Conservation (phyloP, 2,329 filamentous ascomycete species). For the Neofusicoccum parvum region DNA sequence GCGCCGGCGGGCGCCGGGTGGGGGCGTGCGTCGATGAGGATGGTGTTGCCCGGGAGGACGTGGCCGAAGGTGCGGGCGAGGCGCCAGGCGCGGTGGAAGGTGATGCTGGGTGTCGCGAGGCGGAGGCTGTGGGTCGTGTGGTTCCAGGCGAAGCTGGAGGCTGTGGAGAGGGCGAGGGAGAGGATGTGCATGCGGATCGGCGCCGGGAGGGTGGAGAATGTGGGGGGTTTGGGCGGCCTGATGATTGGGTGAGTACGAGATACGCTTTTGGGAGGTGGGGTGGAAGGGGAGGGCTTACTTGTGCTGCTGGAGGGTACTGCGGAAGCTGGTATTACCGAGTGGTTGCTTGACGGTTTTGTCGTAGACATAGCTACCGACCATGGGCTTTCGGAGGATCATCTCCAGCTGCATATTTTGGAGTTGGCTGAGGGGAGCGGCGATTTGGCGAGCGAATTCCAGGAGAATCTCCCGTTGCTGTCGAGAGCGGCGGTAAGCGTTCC, state of each 20-base stretch:
- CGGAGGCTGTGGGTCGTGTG: not conserved
- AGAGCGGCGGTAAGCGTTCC: not conserved
- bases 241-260: not conserved
- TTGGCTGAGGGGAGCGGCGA: not conserved
- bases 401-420: not conserved
- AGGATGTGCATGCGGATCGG: not conserved
- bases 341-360: not conserved
- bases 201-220: not conserved
- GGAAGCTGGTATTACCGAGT: not conserved
- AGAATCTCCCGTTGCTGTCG: too few species aligned
- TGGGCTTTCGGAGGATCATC: not conserved
- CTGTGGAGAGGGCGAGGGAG: not conserved
- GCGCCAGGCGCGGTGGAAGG: not conserved
- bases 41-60: not conserved
- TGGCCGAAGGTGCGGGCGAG: not conserved
- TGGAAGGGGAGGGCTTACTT: not conserved
- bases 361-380: not conserved
- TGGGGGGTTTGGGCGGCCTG: not conserved
- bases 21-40: not conserved
- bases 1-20: not conserved
- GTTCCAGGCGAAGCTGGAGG: not conserved
- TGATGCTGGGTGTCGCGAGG: not conserved
- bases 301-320: not conserved
- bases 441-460: not conserved
- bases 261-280: not conserved